Evolutionary conservation across 805 yeast species (phyloP).

Genomic region (Kazachstania martiniae): DNA sequence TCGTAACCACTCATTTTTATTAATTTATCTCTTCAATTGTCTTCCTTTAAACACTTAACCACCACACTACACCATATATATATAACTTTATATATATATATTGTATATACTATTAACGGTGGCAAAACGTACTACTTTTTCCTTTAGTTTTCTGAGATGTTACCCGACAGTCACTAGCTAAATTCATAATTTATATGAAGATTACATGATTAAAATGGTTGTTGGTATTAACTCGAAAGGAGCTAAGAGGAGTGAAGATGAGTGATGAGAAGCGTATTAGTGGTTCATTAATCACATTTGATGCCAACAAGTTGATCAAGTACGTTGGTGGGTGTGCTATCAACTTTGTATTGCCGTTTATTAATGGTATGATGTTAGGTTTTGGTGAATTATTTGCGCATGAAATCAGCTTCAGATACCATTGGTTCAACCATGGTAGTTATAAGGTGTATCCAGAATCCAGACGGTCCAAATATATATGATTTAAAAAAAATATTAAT

Average conservation of each 20-base stretch:
- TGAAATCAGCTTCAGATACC: conserved; percentile 72
- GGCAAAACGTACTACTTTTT: too few species aligned
- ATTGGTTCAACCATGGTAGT: conserved; percentile 46
- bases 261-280: too few species aligned
- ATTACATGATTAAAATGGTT: too few species aligned
- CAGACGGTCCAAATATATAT: conserved; percentile 5
- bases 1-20: conserved; percentile 94
- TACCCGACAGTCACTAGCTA: too few species aligned
- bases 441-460: conserved; percentile 21
- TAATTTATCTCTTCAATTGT: neutral
- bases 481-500: neutral
- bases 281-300: neutral
- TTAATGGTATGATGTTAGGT: conserved; percentile 92
- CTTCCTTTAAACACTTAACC: too few species aligned
- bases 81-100: too few species aligned
- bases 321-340: conserved; percentile 41
- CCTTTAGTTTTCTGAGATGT: too few species aligned
- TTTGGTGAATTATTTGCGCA: conserved; percentile 93
- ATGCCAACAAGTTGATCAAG: conserved; percentile 4
- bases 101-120: too few species aligned
- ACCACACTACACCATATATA: too few species aligned
- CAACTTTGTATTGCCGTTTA: conserved; percentile 73
- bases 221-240: too few species aligned
- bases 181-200: too few species aligned
- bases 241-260: too few species aligned